Base-by-base conservation (phyloP, 192 early-diverging fungal species). In the Coemansia guatemalensis region DNA sequence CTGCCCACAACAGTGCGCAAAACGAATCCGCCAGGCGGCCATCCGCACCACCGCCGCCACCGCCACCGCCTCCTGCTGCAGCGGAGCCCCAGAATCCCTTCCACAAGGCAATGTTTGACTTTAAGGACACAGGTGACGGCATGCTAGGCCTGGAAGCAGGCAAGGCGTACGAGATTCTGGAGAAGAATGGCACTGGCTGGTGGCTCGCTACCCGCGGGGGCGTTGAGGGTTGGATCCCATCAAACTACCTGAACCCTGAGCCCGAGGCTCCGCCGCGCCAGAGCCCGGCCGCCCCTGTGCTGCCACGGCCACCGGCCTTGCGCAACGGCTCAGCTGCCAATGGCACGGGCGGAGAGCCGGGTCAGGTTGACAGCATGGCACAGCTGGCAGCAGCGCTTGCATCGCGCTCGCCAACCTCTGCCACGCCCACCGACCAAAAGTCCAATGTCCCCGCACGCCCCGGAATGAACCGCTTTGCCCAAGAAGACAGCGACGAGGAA, bases 171-270 rank as follows among this genome's bases (percentile, higher is more conserved):
- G 88, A 91, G 54, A 86, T 93, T 58, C 24, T 87, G 14, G 83
- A 88, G 55, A 86, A 89, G 53, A 82, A 85, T 59, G 59, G 79
- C 25, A 87, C 75, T 67, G 87, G 85, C 57, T 86, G 78, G 75
- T 85, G 77, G 86, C 66, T 85, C 12, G 78, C 68, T 33, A 49
- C 62, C 49, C 74, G 80, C 49, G 83, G 83, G 54, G 86, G 85
- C 30, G 39, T 71, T 29, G 86, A 90, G 76, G 88, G 88, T 24
- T 92, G 88, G 90, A 83, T 92, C 14, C 90, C 90, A n/a, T 89
- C 88, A 60, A 90, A 92, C 70, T 92, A 92, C 58, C 61, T 90
- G 24, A 86, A 83, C 53, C 85, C 85, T 20, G 88, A 89, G 48
- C 86, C 86, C 35, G 85, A 83, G 11, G 74, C 78, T 24, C 71